A percentile compares a stretch with the other conserved stretches of the same genome.
Conservation (phyloP, 257 asterid species). For the Rehmannia glutinosa region DNA sequence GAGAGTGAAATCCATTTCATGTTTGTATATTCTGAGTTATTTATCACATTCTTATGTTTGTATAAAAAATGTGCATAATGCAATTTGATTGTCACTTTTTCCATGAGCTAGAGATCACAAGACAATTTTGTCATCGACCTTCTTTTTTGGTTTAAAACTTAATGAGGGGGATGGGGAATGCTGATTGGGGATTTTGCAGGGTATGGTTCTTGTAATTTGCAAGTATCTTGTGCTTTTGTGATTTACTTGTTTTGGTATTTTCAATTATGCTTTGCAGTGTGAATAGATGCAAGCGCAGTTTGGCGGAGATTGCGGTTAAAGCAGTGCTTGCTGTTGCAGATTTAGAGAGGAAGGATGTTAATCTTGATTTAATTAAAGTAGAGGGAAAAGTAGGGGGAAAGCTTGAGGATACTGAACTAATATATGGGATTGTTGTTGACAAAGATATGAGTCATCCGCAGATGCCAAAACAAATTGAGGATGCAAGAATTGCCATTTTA, state of each 20-base stretch:
- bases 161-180: no score
- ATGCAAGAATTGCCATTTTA: slow-evolving; percentile 86
- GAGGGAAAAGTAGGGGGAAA: slow-evolving; percentile 98
- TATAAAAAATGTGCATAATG: no score
- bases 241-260: neutral
- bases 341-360: slow-evolving; percentile 93
- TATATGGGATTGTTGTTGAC: slow-evolving; percentile 87
- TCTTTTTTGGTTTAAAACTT: neutral
- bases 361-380: slow-evolving; percentile 90
- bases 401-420: slow-evolving; percentile 89
- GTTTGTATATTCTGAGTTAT: no score
- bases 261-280: slow-evolving; percentile 53
- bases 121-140: no score
- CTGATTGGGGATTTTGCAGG: no score
- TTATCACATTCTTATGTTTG: no score
- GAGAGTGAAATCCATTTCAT: no score
- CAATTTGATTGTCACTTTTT: no score
- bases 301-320: slow-evolving; percentile 97
- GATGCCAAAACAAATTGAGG: slow-evolving; percentile 93
- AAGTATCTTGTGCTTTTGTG: neutral
- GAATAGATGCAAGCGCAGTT: slow-evolving; percentile 84
- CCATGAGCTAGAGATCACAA: neutral
- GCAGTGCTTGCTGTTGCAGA: slow-evolving; percentile 98
- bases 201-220: neutral
- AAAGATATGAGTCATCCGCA: slow-evolving; percentile 99